A percentile compares a stretch with the other conserved stretches of the same genome.
These are phyloP conservation scores for Sungouiella thailandica DNA, from an alignment of 805 yeast species.

Conservation along the genomic window DNA sequence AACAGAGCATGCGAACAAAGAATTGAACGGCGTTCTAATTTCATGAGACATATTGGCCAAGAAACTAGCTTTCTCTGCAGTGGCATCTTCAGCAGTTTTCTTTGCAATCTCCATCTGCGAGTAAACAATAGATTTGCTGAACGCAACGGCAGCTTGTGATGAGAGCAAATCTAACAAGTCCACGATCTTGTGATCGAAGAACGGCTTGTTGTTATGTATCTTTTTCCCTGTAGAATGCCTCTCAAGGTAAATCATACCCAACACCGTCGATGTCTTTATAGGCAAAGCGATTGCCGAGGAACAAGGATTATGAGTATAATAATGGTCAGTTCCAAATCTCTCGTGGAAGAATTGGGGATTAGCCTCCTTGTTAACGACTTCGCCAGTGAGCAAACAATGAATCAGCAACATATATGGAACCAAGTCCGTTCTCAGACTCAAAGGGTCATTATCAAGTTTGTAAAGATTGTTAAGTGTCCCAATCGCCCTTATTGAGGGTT, in stretches of 20 bases:
- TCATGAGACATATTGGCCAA: slow-evolving; percentile 54
- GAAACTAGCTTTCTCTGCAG: slow-evolving; percentile 51
- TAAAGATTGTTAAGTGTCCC: slow-evolving; percentile 23
- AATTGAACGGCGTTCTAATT: slow-evolving; percentile 52
- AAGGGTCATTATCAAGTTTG: slow-evolving; percentile 26
- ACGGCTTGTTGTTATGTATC: slow-evolving; percentile 5
- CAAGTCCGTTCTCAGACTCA: slow-evolving; percentile 35
- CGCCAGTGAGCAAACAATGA: slow-evolving; percentile 35
- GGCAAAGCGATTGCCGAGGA: slow-evolving; percentile 42
- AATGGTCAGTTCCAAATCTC: slow-evolving; percentile 35
- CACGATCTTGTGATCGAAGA: slow-evolving; percentile 30
- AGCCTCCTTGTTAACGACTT: slow-evolving; percentile 30
- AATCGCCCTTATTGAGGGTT: slow-evolving; percentile 24
- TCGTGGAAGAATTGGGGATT: slow-evolving; percentile 29
- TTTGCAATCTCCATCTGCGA: slow-evolving; percentile 42
- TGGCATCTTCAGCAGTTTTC: slow-evolving; percentile 46
- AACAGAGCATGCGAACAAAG: slow-evolving; percentile 44
- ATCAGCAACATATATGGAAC: slow-evolving; percentile 39
- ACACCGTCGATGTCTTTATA: slow-evolving; percentile 33
- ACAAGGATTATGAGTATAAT: slow-evolving; percentile 30
- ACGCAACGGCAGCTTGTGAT: slow-evolving; percentile 49
- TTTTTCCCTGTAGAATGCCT: slow-evolving; percentile 4
- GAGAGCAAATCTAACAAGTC: slow-evolving; percentile 41
- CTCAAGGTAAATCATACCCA: slow-evolving; percentile 47
- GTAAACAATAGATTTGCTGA: slow-evolving; percentile 44